Percentiles rank a stretch among this genome's conserved stretches.
phyloP scores from a whole-genome alignment of 2,329 filamentous ascomycete species.

The Arachnomyces sp. region DNA sequence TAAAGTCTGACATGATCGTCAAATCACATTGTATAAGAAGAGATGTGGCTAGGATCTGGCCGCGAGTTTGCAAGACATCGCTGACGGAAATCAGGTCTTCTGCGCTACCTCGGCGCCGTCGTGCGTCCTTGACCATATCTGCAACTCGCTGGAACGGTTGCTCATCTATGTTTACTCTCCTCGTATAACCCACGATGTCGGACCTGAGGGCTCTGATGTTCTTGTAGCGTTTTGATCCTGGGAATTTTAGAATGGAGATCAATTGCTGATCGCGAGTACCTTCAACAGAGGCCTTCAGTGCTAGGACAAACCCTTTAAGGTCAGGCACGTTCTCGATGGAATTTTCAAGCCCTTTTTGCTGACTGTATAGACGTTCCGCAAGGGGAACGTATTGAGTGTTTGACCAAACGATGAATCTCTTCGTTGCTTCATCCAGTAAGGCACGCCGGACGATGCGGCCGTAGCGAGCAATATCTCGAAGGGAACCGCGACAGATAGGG shows the following conservation, averaged over 20 bases:
- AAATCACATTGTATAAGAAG: conserved; percentile 45
- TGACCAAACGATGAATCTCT: conserved; percentile 54
- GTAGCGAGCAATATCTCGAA: conserved; percentile 53
- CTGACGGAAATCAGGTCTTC: conserved; percentile 19
- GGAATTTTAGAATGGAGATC: too few species aligned
- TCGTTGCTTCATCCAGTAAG: conserved; percentile 54
- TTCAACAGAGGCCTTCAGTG: too few species aligned
- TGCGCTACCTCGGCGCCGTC: conserved; percentile 18
- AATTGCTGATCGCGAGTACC: too few species aligned
- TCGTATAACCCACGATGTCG: conserved; percentile 23
- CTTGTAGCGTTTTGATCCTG: too few species aligned
- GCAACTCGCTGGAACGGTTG: conserved; percentile 32
- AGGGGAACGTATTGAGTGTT: conserved; percentile 37
- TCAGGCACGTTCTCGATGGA: too few species aligned
- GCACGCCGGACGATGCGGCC: conserved; percentile 53
- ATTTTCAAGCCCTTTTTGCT: too few species aligned
- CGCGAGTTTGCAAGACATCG: conserved; percentile 28
- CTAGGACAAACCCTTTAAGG: too few species aligned
- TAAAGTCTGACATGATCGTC: conserved; percentile 38
- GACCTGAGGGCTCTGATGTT: conserved; percentile 20
- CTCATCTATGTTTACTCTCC: conserved; percentile 27
- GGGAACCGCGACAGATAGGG: conserved; percentile 51
- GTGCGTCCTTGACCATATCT: conserved; percentile 26
- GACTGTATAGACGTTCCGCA: conserved; percentile 12
- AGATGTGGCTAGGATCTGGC: conserved; percentile 34